Evolutionary conservation across 345 rosid species (phyloP), one percentile per base, ranked within the genome.

Genomic region (Syzygium grande): DNA sequence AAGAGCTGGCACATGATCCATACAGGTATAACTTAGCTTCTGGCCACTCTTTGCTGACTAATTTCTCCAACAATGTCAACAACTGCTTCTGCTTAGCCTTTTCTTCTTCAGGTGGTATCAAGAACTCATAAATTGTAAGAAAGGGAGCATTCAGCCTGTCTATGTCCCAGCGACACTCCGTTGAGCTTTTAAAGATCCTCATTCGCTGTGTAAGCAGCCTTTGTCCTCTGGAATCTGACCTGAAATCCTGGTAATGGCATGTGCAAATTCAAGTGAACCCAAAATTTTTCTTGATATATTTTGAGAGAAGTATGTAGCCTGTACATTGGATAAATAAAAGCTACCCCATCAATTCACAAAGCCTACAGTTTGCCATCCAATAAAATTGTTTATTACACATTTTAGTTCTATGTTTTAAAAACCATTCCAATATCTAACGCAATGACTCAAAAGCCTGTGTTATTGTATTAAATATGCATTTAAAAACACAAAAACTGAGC

Each of bases 1-100:
- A 98, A 49, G 99, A 95, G 91, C 93, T 98, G 10, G 98, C 99
- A 92, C 99, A 96, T 53, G 99, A 96, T 87, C 99, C 99, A 88
- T 98, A 98, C 11, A 96, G 96, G 89, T 92, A 96, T 61, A 98
- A 89, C 86, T 89, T 92, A 80, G 98, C 99, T 68, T 93, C 92
- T 77, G 99, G 98, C 99, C 99, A 98, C 87, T 96, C 98, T 89
- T 93, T 94, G 90, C 86, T 86, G 77, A 98, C 97, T 86, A 98
- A 90, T 88, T 91, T 94, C 92, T 95, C 96, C 89, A 98, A 90
- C 87, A 92, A 89, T 27, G 94, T 84, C 63, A 98, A 85, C 58
- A 98, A 86, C 85, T 94, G 98, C 91, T 92, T 93, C 95, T 98
- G 99, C 91, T 94, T 98, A 84, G 91, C 93, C 86, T 90, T 96